Evolutionary conservation across 192 early-diverging fungal genomes (phyloP).

Genomic region (Backusella sp.): DNA sequence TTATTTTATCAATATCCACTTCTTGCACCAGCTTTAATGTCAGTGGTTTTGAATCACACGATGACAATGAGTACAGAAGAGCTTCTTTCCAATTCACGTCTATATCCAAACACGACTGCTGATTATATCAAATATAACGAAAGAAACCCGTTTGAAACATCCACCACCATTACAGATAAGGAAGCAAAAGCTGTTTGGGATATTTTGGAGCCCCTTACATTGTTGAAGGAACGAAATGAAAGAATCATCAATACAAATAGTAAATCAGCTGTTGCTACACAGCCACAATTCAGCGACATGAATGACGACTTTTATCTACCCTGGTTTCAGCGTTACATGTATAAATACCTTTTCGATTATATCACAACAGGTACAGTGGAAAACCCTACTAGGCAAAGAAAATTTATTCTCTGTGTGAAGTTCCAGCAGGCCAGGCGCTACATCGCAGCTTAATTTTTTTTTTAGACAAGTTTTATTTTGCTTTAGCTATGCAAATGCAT

Average conservation of each 20-base stretch:
- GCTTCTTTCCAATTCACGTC: background rate
- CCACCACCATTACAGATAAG: background rate
- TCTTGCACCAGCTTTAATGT: conserved; percentile 27
- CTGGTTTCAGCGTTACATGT: conserved; percentile 4
- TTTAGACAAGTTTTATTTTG: background rate
- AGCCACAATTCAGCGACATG: background rate
- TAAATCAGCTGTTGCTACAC: background rate
- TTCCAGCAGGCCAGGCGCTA: background rate
- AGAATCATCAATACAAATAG: background rate
- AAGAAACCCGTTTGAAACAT: background rate
- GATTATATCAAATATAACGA: background rate
- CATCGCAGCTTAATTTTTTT: background rate
- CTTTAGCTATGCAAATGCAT: background rate
- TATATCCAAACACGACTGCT: background rate
- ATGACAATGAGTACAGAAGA: background rate
- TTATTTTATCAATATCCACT: conserved; percentile 18
- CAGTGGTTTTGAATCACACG: conserved; percentile 28
- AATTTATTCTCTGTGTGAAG: background rate
- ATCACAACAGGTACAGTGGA: background rate
- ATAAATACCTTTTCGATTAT: conserved; percentile 5
- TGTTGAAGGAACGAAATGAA: conserved; percentile 7
- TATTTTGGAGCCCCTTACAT: background rate
- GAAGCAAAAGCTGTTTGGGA: conserved; percentile 8
- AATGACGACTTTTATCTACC: background rate
- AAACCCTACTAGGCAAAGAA: background rate